These are phyloP conservation scores for Cytospora paraplurivora DNA, from an alignment of 2,329 filamentous ascomycete species.

Conservation along the genomic window DNA sequence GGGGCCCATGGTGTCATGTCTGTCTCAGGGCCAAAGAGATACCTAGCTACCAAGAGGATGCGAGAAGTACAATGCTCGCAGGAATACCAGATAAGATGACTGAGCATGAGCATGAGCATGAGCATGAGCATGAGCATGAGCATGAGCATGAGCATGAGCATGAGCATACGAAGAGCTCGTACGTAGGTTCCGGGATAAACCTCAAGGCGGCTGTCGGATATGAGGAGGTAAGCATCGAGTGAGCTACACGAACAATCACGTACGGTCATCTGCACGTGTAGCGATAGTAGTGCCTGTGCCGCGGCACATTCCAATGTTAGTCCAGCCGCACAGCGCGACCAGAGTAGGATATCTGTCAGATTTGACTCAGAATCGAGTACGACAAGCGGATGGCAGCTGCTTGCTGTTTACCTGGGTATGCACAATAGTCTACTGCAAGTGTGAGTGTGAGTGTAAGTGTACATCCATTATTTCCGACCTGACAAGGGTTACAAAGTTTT, in stretches of 20 bases:
- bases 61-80: not conserved
- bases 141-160: not conserved
- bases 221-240: not conserved
- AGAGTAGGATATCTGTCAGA: not conserved
- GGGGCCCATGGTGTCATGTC: conserved; percentile 12
- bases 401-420: not conserved
- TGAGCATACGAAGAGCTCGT: no score
- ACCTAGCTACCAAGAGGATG: no score
- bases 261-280: not conserved
- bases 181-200: no score
- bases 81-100: not conserved
- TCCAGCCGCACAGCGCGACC: not conserved
- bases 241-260: not conserved
- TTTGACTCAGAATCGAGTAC: not conserved
- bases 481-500: no score
- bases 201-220: not conserved
- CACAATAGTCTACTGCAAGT: not conserved
- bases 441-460: no score
- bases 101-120: not conserved
- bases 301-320: not conserved
- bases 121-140: not conserved
- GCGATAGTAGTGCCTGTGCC: not conserved
- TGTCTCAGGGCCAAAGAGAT: not conserved
- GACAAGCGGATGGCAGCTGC: not conserved
- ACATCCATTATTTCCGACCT: no score